Conservation (phyloP, 345 rosid genomes). For the Rhodamnia rubescens region DNA sequence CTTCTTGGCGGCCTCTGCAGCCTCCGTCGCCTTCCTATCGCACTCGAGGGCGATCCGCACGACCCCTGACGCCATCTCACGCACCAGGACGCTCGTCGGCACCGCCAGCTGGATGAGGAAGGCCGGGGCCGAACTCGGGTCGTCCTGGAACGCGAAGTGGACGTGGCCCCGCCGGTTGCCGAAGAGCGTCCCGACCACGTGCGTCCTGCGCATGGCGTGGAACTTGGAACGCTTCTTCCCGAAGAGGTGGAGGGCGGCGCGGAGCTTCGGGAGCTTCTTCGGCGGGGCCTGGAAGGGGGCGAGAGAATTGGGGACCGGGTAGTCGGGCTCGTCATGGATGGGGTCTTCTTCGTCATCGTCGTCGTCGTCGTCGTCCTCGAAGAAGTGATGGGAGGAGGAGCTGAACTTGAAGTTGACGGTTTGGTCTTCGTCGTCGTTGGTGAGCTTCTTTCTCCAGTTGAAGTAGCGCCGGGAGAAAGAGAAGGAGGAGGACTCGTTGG, state of each 20-base stretch:
- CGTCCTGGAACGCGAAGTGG: conserved; percentile 74
- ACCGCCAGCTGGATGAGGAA: conserved; percentile 74
- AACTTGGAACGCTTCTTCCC: conserved; percentile 9
- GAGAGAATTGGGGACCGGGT: conserved; percentile 5
- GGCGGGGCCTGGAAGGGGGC: conserved; percentile 1
- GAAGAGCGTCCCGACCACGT: conserved; percentile 69
- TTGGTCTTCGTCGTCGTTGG: conserved; percentile 27
- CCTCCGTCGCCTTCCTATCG: conserved; percentile 22
- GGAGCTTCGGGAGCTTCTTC: conserved; percentile 30
- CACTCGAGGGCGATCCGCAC: conserved; percentile 81
- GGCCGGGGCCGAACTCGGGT: conserved; percentile 43
- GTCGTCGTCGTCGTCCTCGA: not conserved
- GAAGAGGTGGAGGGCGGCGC: conserved; percentile 42
- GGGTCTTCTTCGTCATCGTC: not conserved
- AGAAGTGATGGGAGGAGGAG: conserved; percentile 5
- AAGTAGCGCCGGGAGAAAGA: conserved; percentile 86
- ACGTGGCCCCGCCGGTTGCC: conserved; percentile 88
- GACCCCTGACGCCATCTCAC: conserved; percentile 91
- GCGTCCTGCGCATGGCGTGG: conserved; percentile 40
- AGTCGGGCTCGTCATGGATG: not conserved
- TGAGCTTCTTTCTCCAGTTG: conserved; percentile 68
- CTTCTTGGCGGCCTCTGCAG: conserved; percentile 9
- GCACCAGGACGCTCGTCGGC: conserved; percentile 64
- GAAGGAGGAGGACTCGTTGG: conserved; percentile 73
- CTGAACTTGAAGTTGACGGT: conserved; percentile 24